Evolutionary conservation across 306 rosid species (phyloP).

Genomic region (Cicer bijugum): DNA sequence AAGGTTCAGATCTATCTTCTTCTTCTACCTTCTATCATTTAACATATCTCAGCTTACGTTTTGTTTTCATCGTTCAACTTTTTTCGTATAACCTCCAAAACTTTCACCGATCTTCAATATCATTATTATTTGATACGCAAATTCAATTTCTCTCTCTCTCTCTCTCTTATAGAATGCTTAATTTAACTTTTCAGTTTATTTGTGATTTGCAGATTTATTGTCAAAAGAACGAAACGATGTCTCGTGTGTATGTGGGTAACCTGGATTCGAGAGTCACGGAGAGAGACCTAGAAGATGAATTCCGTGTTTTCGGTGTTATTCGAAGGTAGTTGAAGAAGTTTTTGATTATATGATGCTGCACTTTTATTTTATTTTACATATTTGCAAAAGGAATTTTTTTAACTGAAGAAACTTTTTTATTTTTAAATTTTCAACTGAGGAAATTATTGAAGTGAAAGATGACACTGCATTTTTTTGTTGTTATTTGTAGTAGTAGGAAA

Average conservation of each 20-base stretch:
- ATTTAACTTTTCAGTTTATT: neutral
- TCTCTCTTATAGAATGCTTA: neutral
- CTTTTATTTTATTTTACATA: neutral
- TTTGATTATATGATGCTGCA: neutral
- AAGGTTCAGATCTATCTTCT: no score
- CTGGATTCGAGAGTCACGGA: conserved; percentile 87
- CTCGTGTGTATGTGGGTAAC: conserved; percentile 97
- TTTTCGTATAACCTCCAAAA: neutral
- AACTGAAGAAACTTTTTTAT: neutral
- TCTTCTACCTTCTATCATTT: neutral
- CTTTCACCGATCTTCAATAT: neutral
- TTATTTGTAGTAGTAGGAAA: neutral
- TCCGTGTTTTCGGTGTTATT: conserved; percentile 89
- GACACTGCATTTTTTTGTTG: neutral
- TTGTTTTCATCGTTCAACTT: neutral
- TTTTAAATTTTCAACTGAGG: neutral
- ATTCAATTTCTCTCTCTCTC: neutral
- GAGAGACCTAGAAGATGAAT: conserved; percentile 96
- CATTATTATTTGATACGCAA: neutral
- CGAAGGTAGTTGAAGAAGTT: conserved; percentile 61
- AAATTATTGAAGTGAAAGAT: neutral
- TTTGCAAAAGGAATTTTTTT: neutral
- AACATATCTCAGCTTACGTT: neutral
- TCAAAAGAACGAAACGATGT: conserved; percentile 55
- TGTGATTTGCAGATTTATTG: conserved; percentile 43